Percentiles rank a stretch among this genome's conserved stretches.
Conservation (phyloP, 2,329 filamentous ascomycete species). For the Macrophomina tecta region DNA sequence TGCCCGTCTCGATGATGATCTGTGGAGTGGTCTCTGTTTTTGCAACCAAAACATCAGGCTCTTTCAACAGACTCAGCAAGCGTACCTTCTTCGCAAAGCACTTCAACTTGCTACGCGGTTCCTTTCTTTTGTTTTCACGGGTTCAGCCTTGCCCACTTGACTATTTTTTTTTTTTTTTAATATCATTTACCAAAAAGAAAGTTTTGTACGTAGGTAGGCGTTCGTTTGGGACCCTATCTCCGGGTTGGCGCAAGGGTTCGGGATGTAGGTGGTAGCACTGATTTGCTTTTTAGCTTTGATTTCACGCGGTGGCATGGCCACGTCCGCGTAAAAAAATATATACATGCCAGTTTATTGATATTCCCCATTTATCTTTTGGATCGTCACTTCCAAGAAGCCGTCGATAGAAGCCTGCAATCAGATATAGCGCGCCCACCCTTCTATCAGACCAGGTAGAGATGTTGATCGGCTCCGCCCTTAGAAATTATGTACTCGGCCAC, state of each 20-base stretch:
- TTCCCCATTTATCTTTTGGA: too few relatives aligned
- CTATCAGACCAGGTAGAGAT: too few relatives aligned
- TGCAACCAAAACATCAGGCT: constrained; percentile 81
- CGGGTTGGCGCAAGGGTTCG: background rate
- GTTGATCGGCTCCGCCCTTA: too few relatives aligned
- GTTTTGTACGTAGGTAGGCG: constrained; percentile 5
- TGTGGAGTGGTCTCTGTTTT: constrained; percentile 79
- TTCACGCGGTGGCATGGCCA: constrained; percentile 20
- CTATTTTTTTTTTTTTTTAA: background rate
- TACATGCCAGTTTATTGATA: background rate
- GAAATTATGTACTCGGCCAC: too few relatives aligned
- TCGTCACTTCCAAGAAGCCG: too few relatives aligned
- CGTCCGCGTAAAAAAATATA: constrained; percentile 7
- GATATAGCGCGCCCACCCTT: too few relatives aligned
- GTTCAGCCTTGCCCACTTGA: background rate
- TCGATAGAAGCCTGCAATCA: too few relatives aligned
- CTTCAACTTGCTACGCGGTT: constrained; percentile 66
- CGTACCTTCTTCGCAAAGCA: constrained; percentile 63
- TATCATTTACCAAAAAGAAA: background rate
- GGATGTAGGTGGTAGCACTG: background rate
- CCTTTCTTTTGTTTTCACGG: constrained; percentile 47
- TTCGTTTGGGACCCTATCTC: background rate
- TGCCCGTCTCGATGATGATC: constrained; percentile 59
- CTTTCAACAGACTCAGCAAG: constrained; percentile 77
- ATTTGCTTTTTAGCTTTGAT: background rate